Percentiles rank a stretch among this genome's conserved stretches.
Conservation (phyloP, 257 asterid genomes). For the Primulina huaijiensis region DNA sequence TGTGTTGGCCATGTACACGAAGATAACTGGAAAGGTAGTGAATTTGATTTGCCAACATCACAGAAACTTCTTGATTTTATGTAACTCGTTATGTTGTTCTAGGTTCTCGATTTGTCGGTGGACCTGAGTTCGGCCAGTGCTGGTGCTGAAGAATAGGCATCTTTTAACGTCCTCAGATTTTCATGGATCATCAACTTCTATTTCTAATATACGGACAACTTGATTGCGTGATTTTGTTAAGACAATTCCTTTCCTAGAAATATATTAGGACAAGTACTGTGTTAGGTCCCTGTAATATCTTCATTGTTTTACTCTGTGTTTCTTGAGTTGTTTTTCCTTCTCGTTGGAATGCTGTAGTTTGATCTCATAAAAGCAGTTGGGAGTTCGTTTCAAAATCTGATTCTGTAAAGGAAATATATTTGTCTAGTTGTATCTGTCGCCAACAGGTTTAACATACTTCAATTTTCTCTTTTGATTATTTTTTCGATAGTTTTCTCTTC, state of each 20-base stretch:
- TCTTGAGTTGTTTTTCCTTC: background rate
- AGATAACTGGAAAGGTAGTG: slow-evolving; percentile 58
- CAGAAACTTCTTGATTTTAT: background rate
- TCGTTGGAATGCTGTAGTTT: background rate
- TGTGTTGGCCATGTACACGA: slow-evolving; percentile 52
- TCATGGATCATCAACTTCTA: background rate
- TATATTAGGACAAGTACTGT: background rate
- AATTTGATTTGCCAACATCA: background rate
- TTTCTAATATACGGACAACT: background rate
- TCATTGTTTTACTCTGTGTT: background rate
- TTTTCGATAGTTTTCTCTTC: too few species aligned
- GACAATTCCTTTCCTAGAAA: background rate
- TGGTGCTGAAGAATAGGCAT: slow-evolving; percentile 36
- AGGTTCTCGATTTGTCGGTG: slow-evolving; percentile 53
- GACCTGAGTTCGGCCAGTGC: slow-evolving; percentile 66
- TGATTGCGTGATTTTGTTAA: background rate
- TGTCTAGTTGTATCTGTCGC: too few species aligned
- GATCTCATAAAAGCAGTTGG: too few species aligned
- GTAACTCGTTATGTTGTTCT: background rate
- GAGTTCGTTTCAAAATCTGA: too few species aligned
- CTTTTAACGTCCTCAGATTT: background rate
- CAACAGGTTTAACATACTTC: too few species aligned
- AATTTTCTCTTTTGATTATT: too few species aligned
- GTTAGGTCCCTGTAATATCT: background rate
- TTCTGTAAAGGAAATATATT: too few species aligned